Evolutionary conservation across 768 basidiomycete genomes (phyloP).

Genomic region (Rhodotorula paludigena): DNA sequence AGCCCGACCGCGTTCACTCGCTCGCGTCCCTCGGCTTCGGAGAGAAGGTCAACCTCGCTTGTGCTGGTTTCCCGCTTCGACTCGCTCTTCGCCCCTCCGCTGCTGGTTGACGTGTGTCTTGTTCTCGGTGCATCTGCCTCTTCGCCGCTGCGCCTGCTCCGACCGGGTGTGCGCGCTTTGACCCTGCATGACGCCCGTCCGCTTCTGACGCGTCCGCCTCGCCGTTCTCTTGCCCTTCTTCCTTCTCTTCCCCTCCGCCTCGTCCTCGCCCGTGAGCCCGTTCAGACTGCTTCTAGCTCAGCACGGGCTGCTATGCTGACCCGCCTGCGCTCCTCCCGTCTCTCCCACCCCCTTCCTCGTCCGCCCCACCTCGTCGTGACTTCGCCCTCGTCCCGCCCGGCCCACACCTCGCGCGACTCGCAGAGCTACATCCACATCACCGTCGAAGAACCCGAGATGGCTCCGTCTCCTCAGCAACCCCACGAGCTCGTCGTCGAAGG

Average conservation of each 20-base stretch:
- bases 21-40: too few species aligned
- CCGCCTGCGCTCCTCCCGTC: not conserved
- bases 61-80: too few species aligned
- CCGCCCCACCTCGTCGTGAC: not conserved
- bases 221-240: too few species aligned
- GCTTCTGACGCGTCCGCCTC: not conserved
- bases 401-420: not conserved
- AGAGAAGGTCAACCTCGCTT: too few species aligned
- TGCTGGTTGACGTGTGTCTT: too few species aligned
- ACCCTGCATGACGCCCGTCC: too few species aligned
- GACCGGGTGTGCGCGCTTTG: too few species aligned
- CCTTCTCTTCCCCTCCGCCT: not conserved
- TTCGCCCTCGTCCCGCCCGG: not conserved
- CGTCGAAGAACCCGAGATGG: rapidly evolving
- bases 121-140: not conserved
- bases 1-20: too few species aligned
- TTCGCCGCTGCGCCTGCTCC: not conserved
- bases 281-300: rapidly evolving
- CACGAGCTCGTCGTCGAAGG: conserved; percentile 4
- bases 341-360: not conserved
- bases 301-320: not conserved
- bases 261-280: not conserved
- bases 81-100: too few species aligned
- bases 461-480: too few species aligned
- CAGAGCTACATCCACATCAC: not conserved